Evolutionary conservation across 1,284 basidiomycete species (phyloP), one percentile per base, ranked within the genome.

Genomic region (Mrakiaceae sp.): DNA sequence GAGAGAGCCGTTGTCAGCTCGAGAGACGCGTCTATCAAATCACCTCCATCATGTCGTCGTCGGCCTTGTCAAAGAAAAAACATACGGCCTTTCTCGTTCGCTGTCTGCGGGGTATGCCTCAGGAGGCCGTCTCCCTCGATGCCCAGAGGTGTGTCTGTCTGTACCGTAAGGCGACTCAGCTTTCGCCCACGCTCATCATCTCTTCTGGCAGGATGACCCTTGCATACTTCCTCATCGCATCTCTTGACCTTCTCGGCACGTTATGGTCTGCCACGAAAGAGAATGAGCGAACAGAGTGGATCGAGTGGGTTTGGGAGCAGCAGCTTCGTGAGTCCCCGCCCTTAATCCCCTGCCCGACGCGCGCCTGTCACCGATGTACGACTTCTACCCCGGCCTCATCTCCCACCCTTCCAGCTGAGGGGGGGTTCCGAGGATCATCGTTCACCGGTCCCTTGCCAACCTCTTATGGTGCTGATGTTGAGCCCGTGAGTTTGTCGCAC

Each of bases 301-400:
- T 78, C 63, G 80, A 84, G 62, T 96, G 93, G 92, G 82, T 97
- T 59, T 96, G 92, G 88, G 81, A 80, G 12, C 85, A 93, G 73
- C 88, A 93, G 70, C 81, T 81, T 54, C 77, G 77, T 73, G 56
- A 68, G 74, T 70, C 43, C 7, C 44, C 11, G 27, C 59, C 66
- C 60, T 52, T 54, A 42, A 61, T 53, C 7, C 51, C 64, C 47
- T 57, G 55, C 39, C 14, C 12, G 8, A 63, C 49, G 51, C 46
- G 3, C n/a, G 10, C n/a, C 16, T 27, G 43, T 51, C 48, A 39
- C 39, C 63, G 51, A 40, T 39, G 47, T 9, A 6, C 57, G 8
- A 44, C 67, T 56, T 56, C 14, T 85, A 86, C 53, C 54, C 44
- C 62, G 46, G 52, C 42, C 53, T 10, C 47, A 50, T 53, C 39